These are phyloP conservation scores for Wickerhamomyces pijperi DNA, from an alignment of 805 yeast genomes.

Conservation along the genomic window DNA sequence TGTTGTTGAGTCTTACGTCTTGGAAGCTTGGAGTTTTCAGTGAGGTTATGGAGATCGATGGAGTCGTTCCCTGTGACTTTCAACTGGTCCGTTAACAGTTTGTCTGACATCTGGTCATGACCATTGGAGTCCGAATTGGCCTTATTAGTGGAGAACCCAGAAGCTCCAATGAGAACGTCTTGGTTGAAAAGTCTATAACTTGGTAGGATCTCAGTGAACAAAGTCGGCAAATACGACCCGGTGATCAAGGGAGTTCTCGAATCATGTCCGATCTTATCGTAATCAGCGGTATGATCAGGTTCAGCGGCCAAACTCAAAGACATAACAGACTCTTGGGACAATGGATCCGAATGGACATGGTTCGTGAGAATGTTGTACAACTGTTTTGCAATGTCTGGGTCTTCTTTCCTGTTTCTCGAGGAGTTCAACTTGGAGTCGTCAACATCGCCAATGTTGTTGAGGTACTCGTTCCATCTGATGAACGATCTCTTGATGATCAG, in stretches of 20 bases:
- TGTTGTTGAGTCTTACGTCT: slow-evolving; percentile 27
- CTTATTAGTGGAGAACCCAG: slow-evolving; percentile 24
- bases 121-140: too few species aligned
- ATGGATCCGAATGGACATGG: slow-evolving; percentile 28
- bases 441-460: slow-evolving; percentile 32
- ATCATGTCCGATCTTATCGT: slow-evolving; percentile 26
- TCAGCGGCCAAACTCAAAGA: slow-evolving; percentile 52
- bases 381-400: slow-evolving; percentile 25
- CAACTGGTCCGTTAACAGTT: slow-evolving; percentile 2
- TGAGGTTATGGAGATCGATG: slow-evolving; percentile 26
- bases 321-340: slow-evolving; percentile 47
- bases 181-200: slow-evolving; percentile 47
- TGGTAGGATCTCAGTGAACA: slow-evolving; percentile 49
- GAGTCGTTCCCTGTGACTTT: slow-evolving; percentile 35
- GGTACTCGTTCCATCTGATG: slow-evolving; percentile 73
- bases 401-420: slow-evolving; percentile 11
- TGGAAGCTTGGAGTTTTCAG: slow-evolving; percentile 13
- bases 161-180: slow-evolving; percentile 40
- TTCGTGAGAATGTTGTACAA: slow-evolving; percentile 35
- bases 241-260: slow-evolving; percentile 46
- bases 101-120: too few species aligned
- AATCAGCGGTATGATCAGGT: slow-evolving; percentile 40
- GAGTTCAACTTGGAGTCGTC: slow-evolving; percentile 9
- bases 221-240: slow-evolving; percentile 54
- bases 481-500: slow-evolving; percentile 63